Conservation (phyloP, 108 stramenopile genomes). For the Cyclotella choctawhatcheeana region DNA sequence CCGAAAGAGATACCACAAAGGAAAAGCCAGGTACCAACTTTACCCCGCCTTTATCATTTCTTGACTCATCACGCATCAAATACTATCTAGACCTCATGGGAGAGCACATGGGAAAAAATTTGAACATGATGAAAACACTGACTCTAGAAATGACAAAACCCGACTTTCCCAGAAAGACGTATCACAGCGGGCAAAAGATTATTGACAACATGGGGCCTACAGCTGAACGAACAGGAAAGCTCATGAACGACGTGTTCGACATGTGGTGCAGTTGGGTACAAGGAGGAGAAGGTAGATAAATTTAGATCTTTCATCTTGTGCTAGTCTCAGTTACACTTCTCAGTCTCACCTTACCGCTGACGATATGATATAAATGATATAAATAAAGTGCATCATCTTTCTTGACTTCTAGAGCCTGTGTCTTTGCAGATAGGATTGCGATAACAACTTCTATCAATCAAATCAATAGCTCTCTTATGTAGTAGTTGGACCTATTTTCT, state of each 20-base stretch:
- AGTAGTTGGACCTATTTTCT: no score
- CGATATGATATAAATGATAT: no score
- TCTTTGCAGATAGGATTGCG: no score
- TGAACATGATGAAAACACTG: slow-evolving; percentile 32
- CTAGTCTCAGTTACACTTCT: no score
- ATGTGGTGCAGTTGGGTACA: slow-evolving; percentile 28
- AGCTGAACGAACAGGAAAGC: slow-evolving; percentile 40
- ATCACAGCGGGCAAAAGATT: slow-evolving; percentile 29
- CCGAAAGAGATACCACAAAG: slow-evolving; percentile 11
- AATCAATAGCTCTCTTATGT: no score
- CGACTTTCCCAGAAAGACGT: slow-evolving; percentile 32
- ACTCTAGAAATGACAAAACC: slow-evolving; percentile 30
- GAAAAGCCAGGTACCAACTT: neutral
- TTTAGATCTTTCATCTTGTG: neutral
- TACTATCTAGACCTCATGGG: slow-evolving; percentile 33
- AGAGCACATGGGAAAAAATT: slow-evolving; percentile 46
- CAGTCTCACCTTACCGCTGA: no score
- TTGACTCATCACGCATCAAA: slow-evolving; percentile 14
- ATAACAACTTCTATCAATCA: no score
- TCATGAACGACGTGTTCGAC: slow-evolving; percentile 41
- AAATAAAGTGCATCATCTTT: no score
- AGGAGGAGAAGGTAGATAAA: slow-evolving; percentile 15
- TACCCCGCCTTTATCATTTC: neutral
- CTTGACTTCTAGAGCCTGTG: no score
- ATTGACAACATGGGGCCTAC: slow-evolving; percentile 43